Base-by-base conservation (phyloP, 1,139 yeast genomes). In the Diutina pseudorugosa region DNA sequence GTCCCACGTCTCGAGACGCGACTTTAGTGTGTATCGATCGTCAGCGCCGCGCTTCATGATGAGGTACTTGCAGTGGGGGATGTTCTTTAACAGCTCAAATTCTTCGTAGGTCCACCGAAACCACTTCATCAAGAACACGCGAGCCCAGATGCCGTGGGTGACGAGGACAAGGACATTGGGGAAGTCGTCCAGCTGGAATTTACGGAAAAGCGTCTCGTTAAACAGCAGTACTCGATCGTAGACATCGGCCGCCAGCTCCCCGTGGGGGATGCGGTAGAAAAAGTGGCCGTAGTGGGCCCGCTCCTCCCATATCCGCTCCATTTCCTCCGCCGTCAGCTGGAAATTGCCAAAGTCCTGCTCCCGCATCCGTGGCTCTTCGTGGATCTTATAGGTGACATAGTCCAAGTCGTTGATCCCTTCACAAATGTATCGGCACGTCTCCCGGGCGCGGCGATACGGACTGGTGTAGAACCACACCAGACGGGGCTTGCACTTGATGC, bases 321-420 rank as follows among this genome's bases (percentile, higher is more conserved):
- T 88, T 57, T 84, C 90, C 53, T 77, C 83, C 2, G 84, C 77
- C 44, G 85, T 79, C 54, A 84, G 78, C 67, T 90, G 97, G 66
- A 88, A 89, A 63, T 90, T 90, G 21, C 97, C 97, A 63, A 90
- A 90, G 66, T 90, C 97, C 65, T 90, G 97, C 64, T 90, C 97
- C 58, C 97, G 73, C 79, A 90, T 80, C 52, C 96, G 69, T 3
- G 96, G 95, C 61, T 90, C 97, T 63, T 90, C 96, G 58, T 79
- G 75, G 9, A 87, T 79, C 48, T 72, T 67, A 59, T 80, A 82
- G 2, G 71, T 63, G 1, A 80, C 71, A 42, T 75, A 79, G 2
- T 72, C 67, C 20, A 76, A 64, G 52, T 70, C 80, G 52, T 78
- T 75, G 47, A 88, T 71, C 1, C 83, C 87, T 47, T 77, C 74